A percentile compares a stretch with the other conserved stretches of the same genome.
Evolutionary conservation across 306 rosid species (phyloP).

Genomic region (Sicyos edulis): DNA sequence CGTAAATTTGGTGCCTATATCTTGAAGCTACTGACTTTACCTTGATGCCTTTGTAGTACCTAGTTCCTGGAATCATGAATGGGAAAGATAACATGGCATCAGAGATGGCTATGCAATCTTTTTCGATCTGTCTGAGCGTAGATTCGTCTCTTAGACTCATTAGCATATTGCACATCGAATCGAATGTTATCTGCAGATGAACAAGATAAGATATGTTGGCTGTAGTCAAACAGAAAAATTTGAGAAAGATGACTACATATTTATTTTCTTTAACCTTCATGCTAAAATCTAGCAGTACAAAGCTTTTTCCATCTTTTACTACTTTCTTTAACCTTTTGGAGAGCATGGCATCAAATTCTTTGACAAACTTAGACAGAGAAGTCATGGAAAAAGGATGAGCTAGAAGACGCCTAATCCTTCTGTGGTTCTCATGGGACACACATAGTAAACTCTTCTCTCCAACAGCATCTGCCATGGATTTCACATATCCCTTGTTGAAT

Average conservation of each 20-base stretch:
- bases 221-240: constrained; percentile 2
- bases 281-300: constrained; percentile 43
- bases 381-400: constrained; percentile 61
- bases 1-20: neutral
- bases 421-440: constrained; percentile 49
- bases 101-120: constrained; percentile 43
- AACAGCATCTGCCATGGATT: constrained; percentile 65
- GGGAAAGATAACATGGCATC: constrained; percentile 59
- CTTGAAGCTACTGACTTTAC: constrained; percentile 27
- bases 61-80: constrained; percentile 57
- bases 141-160: constrained; percentile 53
- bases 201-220: constrained; percentile 24
- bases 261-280: constrained; percentile 42
- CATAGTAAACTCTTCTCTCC: constrained; percentile 57
- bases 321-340: constrained; percentile 42
- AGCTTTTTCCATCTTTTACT: constrained; percentile 42
- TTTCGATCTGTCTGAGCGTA: constrained; percentile 40
- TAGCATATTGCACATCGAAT: constrained; percentile 65
- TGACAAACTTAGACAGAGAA: constrained; percentile 45
- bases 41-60: constrained; percentile 64
- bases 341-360: constrained; percentile 48
- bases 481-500: constrained; percentile 65
- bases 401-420: constrained; percentile 61
- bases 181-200: constrained; percentile 47
- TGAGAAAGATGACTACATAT: neutral